Evolutionary conservation across 2,329 filamentous ascomycete genomes (phyloP).

Genomic region (Emergomyces pasteurianus): DNA sequence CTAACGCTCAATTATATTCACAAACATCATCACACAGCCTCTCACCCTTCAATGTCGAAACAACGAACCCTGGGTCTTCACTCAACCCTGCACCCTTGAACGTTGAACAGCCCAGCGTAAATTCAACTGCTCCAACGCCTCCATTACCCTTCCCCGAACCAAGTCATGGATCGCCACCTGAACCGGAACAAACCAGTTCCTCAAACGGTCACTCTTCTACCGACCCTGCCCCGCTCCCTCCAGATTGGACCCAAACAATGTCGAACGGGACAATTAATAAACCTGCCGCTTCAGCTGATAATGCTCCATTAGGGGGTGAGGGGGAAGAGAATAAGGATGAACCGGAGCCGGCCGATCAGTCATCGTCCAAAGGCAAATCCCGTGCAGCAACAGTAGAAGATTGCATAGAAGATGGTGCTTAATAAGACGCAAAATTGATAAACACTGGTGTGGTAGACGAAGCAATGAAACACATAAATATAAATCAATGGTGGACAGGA

Average conservation of each 20-base stretch:
- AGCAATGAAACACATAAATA: background rate
- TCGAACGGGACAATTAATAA: background rate
- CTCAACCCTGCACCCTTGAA: background rate
- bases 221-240: background rate
- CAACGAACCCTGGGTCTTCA: background rate
- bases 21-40: background rate
- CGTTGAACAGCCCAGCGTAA: background rate
- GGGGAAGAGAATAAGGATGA: background rate
- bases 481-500: background rate
- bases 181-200: background rate
- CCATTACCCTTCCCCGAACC: background rate
- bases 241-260: conserved; percentile 2
- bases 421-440: background rate
- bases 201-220: background rate
- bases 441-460: background rate
- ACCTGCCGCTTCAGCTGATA: background rate
- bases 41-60: background rate
- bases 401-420: conserved; percentile 5
- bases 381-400: conserved; percentile 13
- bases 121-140: background rate
- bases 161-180: background rate
- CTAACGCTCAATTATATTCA: background rate
- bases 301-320: background rate
- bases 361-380: conserved; percentile 8
- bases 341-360: background rate